phyloP scores from a whole-genome alignment of 805 yeast species.

The Saccharomycopsis oosterbeekiorum region DNA sequence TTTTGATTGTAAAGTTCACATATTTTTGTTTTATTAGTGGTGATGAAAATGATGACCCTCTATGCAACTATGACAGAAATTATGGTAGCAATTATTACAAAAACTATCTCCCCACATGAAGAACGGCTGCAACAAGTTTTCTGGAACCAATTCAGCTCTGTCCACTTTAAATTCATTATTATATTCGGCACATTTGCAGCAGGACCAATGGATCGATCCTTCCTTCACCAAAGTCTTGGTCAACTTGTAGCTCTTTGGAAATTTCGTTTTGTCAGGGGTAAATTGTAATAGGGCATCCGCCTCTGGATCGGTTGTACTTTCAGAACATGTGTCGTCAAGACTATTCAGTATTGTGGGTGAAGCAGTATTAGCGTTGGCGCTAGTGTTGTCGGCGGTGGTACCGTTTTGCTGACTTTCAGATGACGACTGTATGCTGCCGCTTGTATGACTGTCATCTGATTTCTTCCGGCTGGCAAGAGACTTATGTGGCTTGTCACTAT shows the following conservation, averaged over 20 bases:
- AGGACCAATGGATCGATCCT: conserved; percentile 15
- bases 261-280: conserved; percentile 5
- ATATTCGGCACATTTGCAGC: conserved; percentile 14
- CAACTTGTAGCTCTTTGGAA: conserved; percentile 10
- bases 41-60: conserved; percentile 8
- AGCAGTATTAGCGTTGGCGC: neutral
- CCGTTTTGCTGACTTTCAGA: neutral
- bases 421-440: neutral
- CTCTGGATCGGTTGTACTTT: neutral
- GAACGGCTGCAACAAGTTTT: conserved; percentile 13
- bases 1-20: too few species aligned
- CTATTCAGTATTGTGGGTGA: neutral
- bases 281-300: neutral
- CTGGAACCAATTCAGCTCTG: conserved; percentile 8
- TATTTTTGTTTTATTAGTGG: neutral
- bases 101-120: conserved; percentile 17
- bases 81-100: conserved; percentile 15
- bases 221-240: conserved; percentile 6
- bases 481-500: neutral
- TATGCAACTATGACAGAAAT: conserved; percentile 14
- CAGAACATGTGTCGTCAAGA: neutral
- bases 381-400: neutral
- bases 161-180: conserved; percentile 8
- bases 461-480: neutral
- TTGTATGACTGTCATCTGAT: neutral